Evolutionary conservation across 1,139 yeast species (phyloP).

Genomic region (Saccharomyces hybrid): DNA sequence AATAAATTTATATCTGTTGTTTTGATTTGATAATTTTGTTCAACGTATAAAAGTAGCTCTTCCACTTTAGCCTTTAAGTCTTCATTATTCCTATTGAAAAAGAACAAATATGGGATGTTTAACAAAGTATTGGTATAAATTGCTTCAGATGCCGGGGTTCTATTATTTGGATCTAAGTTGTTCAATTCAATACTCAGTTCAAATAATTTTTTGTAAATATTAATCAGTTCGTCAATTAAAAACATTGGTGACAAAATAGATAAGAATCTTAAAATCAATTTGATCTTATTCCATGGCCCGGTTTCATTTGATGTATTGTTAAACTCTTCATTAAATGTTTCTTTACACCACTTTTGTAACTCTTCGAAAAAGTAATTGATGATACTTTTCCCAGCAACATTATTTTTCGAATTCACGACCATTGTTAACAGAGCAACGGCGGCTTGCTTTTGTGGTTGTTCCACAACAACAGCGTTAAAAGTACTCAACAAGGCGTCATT

Average conservation of each 20-base stretch:
- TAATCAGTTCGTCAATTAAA: slow-evolving; percentile 43
- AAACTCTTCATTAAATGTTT: slow-evolving; percentile 20
- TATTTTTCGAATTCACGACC: slow-evolving; percentile 60
- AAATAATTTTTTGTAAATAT: slow-evolving; percentile 49
- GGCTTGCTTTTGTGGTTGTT: slow-evolving; percentile 85
- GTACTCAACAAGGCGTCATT: slow-evolving; percentile 55
- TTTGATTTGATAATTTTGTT: slow-evolving; percentile 20
- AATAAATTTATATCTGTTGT: slow-evolving; percentile 18
- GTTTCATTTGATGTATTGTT: slow-evolving; percentile 36
- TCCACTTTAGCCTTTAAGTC: slow-evolving; percentile 36
- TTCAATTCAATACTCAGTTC: slow-evolving; percentile 52
- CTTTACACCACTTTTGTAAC: slow-evolving; percentile 47
- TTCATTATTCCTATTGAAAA: slow-evolving; percentile 36
- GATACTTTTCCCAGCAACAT: slow-evolving; percentile 60
- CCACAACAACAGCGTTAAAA: slow-evolving; percentile 60
- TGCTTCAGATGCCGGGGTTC: slow-evolving; percentile 61
- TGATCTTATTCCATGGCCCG: slow-evolving; percentile 66
- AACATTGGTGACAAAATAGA: slow-evolving; percentile 58
- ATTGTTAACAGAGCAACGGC: slow-evolving; percentile 63
- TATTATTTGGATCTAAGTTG: slow-evolving; percentile 30
- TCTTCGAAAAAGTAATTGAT: slow-evolving; percentile 62
- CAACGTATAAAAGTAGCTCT: slow-evolving; percentile 42
- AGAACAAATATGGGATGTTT: slow-evolving; percentile 60
- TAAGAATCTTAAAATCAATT: slow-evolving; percentile 62
- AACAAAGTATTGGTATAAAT: slow-evolving; percentile 56